Base-by-base conservation (phyloP, 2,329 filamentous ascomycete genomes). In the Microthyrium microscopicum region DNA sequence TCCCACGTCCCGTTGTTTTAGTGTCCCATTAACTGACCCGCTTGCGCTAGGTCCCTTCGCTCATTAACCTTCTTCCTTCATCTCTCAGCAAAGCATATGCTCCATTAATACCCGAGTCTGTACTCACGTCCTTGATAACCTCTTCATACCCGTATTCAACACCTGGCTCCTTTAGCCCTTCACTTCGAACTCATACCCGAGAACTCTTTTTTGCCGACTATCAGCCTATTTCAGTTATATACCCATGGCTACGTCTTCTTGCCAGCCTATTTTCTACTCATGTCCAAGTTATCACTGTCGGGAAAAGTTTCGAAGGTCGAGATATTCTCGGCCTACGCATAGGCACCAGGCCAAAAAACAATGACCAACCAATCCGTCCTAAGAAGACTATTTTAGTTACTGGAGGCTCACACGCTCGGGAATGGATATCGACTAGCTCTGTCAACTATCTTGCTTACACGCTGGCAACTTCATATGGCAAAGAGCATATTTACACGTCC, bases 391-490 rank as follows among this genome's bases (percentile, higher is more conserved):
- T 93, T 36, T 61, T 93, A 32, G 62, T 98, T 15, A 75, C 75
- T 4, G 89, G 83, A 34, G 87, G 87, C 31, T 66, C 80, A n/a
- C 89, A 95, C 53, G 87, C 85, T 3, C 72, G 89, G 24, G 89
- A 98, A 61, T 98, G 89, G 89, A 92, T 98, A 42, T 82, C 83
- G 29, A 84, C 78, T 1, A 89, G 77, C 46, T 92, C 84, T 0
- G 82, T 91, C 33, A 91, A 78, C 46, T 95, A 92, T 46, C 61
- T 93, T 20, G 83, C 87, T 7, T 93, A 89, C 70, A 80, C 73
- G 12, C 66, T 95, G 30, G 80, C 93, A 46, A 85, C 79, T 1
- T 70, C 73, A 4, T 91, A 87, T 52, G 80, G 79, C 39, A 81
- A 82, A 68, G 55, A 66, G 48, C 40, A 66, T 60, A 55, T 55